phyloP scores from a whole-genome alignment of 768 basidiomycete species.

The Dioszegia aurantiaca region DNA sequence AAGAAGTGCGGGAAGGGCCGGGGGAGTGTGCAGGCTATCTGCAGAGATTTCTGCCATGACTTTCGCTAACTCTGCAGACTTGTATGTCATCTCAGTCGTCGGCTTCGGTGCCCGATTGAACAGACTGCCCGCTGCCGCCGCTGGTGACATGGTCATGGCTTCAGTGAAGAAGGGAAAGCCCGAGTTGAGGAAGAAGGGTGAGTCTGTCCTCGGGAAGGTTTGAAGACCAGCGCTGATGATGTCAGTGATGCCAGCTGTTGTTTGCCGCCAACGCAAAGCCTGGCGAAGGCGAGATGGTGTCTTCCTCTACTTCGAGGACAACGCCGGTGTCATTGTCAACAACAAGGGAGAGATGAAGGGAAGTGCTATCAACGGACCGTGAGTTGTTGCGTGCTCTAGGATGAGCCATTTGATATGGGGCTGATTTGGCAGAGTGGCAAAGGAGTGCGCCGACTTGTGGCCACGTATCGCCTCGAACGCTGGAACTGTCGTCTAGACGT shows the following conservation, averaged over 20 bases:
- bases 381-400: conserved; percentile 12
- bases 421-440: conserved; percentile 62
- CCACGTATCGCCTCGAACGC: conserved; percentile 99
- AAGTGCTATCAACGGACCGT: conserved; percentile 57
- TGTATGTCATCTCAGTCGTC: conserved; percentile 81
- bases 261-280: conserved; percentile 95
- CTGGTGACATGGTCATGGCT: conserved; percentile 59
- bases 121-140: conserved; percentile 81
- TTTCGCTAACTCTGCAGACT: conserved; percentile 32
- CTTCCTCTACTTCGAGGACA: conserved; percentile 98
- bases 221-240: background rate
- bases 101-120: conserved; percentile 95
- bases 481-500: conserved; percentile 84
- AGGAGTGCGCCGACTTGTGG: conserved; percentile 99
- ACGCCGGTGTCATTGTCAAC: conserved; percentile 96
- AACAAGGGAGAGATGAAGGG: conserved; percentile 99
- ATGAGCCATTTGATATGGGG: background rate
- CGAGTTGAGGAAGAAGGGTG: conserved; percentile 98
- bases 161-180: conserved; percentile 99
- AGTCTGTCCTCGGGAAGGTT: conserved; percentile 49
- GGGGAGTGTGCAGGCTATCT: too few relatives aligned
- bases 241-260: conserved; percentile 91
- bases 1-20: too few relatives aligned
- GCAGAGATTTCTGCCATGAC: background rate
- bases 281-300: conserved; percentile 98